Base-by-base conservation (phyloP, 2,329 filamentous ascomycete genomes). In the Cladophialophora carrionii region DNA sequence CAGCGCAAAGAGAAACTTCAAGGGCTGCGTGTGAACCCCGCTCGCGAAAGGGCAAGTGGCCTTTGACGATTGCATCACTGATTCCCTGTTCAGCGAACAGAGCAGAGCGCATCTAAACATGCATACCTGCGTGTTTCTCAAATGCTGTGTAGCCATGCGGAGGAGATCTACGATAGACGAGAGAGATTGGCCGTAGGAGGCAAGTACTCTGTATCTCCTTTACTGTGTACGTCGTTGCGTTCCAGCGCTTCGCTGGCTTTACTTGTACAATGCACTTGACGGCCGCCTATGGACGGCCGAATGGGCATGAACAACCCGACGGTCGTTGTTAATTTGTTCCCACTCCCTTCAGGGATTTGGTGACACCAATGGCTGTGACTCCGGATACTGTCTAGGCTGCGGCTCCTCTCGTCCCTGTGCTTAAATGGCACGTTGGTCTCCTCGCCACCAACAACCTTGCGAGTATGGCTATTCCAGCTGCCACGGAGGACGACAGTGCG, bases 401-500 rank as follows among this genome's bases (percentile, higher is more conserved):
- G 48, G 48, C 22, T 51, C 48, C 48, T 22, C 48, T 51, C 48
- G 20, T 8, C 24, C 48, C 20, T 9, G 14, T 22, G 20, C 48
- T 9, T 26, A 4, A 6, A 24, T 10, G 29, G 17, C 24, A 29
- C 52, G 17, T 17, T 17, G 3, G 12, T 54, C 52, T 17, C 53
- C 31, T 8, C 57, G 57, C 7, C 46, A 14, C 14, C 46, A 20
- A n/a, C 20, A 41, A 17, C 14, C 9, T 31, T 57, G 54, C 20
- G 34, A 43, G 14, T 43, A 57, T 10, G 34, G 34, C n/a, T 57
- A 43, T 20, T 4, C 54, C 0, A 43, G 29, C 34, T 60, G 43
- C 48, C 57, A n/a, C 8, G 48, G 48, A 3, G 48, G 57, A 4
- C 57, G 57, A 60, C 46, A 20, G 5, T 37, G 57, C 32, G 22